These are phyloP conservation scores for Ilyonectria destructans DNA, from an alignment of 2,329 filamentous ascomycete species.

Conservation along the genomic window DNA sequence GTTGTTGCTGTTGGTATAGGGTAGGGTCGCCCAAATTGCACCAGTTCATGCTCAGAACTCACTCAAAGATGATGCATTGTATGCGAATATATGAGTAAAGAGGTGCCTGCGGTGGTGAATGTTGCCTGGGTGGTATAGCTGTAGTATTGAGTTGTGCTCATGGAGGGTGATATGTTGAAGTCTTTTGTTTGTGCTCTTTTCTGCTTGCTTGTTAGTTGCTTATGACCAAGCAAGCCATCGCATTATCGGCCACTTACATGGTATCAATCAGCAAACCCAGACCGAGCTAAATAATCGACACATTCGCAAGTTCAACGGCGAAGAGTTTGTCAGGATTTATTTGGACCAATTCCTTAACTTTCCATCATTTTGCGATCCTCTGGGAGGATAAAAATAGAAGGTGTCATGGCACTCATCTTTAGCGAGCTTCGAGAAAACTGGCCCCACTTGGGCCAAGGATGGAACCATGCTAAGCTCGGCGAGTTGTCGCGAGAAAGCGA, in stretches of 20 bases:
- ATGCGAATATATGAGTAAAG: not conserved
- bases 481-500: constrained; percentile 24
- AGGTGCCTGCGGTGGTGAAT: not conserved
- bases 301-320: no score
- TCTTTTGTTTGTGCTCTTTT: no score
- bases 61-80: not conserved
- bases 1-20: not conserved
- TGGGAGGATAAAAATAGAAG: not conserved
- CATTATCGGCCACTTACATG: no score
- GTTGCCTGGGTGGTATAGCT: no score
- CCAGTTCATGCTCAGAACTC: no score
- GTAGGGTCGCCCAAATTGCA: not conserved
- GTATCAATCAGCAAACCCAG: no score
- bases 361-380: not conserved
- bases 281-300: no score
- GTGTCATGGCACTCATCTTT: constrained; percentile 5
- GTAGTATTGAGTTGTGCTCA: no score
- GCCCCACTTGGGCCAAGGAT: constrained; percentile 23
- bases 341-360: not conserved
- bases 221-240: no score
- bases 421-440: constrained; percentile 11
- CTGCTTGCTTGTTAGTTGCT: no score
- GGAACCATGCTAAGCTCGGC: constrained; percentile 26
- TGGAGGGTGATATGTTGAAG: no score
- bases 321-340: not conserved